Conservation (phyloP, 257 asterid genomes). For the Fraxinus cuspidata region DNA sequence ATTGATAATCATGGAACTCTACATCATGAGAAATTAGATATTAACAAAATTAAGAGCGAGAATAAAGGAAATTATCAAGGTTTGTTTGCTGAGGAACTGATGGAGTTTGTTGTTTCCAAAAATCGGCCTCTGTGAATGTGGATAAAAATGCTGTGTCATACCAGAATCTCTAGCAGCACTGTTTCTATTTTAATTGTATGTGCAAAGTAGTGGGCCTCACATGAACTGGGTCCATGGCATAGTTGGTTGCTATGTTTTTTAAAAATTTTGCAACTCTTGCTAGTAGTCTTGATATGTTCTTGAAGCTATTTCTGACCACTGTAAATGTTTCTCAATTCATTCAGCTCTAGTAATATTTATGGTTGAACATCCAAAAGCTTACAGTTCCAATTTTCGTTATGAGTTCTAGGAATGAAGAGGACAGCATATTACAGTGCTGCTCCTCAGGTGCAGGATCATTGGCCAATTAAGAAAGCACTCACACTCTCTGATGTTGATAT, state of each 20-base stretch:
- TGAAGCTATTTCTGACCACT: neutral
- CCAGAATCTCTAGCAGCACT: neutral
- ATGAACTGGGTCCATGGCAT: neutral
- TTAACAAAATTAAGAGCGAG: neutral
- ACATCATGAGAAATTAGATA: neutral
- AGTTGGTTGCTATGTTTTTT: neutral
- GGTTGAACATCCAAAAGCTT: slow-evolving; percentile 11
- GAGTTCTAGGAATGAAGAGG: slow-evolving; percentile 46
- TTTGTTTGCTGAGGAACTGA: slow-evolving; percentile 5
- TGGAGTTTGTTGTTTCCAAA: neutral
- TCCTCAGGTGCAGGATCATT: slow-evolving; percentile 44
- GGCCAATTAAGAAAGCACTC: slow-evolving; percentile 60
- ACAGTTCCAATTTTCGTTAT: slow-evolving; percentile 14
- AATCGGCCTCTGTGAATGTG: neutral
- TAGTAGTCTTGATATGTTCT: neutral
- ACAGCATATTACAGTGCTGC: slow-evolving; percentile 37
- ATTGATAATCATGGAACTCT: slow-evolving; percentile 17
- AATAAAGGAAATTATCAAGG: neutral
- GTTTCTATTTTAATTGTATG: slow-evolving; percentile 7
- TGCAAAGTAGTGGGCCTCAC: neutral
- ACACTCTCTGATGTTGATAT: slow-evolving; percentile 60
- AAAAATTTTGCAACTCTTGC: slow-evolving; percentile 4
- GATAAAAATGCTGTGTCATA: neutral
- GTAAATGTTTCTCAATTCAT: neutral
- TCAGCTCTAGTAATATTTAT: neutral